Percentiles rank a stretch among this genome's conserved stretches.
phyloP scores from a whole-genome alignment of 106 monocot genomes.

The Acorus calamus region DNA sequence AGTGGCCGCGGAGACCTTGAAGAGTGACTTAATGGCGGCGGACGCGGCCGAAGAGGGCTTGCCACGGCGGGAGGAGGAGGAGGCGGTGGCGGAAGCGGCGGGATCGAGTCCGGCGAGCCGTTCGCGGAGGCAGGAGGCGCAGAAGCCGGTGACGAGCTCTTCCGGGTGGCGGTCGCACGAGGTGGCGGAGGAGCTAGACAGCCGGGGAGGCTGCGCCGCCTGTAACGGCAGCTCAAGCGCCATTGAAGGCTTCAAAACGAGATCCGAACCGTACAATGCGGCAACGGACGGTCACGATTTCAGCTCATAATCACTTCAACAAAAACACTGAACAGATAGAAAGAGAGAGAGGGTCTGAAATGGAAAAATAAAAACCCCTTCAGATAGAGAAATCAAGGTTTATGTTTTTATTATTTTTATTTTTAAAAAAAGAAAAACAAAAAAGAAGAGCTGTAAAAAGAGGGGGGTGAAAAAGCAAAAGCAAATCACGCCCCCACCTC shows the following conservation, averaged over 20 bases:
- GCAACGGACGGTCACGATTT: too few relatives aligned
- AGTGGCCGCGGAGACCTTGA: constrained; percentile 4
- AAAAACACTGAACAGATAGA: too few relatives aligned
- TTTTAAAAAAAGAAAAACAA: too few relatives aligned
- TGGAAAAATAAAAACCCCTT: background rate
- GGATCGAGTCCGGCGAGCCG: constrained; percentile 44
- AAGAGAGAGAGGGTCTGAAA: background rate
- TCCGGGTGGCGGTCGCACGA: constrained; percentile 50
- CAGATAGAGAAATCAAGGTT: background rate
- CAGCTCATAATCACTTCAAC: too few relatives aligned
- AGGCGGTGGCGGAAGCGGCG: background rate
- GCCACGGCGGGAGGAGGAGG: constrained; percentile 30
- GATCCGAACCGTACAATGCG: too few relatives aligned
- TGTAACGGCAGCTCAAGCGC: background rate
- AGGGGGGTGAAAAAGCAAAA: constrained; percentile 4
- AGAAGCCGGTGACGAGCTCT: constrained; percentile 61
- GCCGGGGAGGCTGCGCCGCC: background rate
- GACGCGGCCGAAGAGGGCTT: constrained; percentile 13
- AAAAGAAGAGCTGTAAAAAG: too few relatives aligned
- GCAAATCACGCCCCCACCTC: constrained; percentile 8
- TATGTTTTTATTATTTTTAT: too few relatives aligned
- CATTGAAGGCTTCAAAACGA: too few relatives aligned
- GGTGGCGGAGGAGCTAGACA: constrained; percentile 2
- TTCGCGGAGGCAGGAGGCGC: constrained; percentile 76
- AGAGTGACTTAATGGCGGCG: constrained; percentile 37